Conservation (phyloP, 2,329 filamentous ascomycete species). For the Fusarium sp. region DNA sequence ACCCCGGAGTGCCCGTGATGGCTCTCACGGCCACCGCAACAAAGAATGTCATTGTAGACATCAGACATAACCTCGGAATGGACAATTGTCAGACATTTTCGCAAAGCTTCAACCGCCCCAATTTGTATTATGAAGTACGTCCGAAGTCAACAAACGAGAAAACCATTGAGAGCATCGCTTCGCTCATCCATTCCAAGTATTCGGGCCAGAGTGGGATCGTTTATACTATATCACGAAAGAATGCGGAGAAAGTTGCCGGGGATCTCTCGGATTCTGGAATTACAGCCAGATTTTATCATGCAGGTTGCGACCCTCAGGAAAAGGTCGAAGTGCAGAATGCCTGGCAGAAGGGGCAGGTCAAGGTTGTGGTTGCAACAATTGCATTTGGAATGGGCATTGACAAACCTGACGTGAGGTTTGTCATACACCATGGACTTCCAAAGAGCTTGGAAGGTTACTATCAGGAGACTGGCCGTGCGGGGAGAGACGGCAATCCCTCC, state of each 20-base stretch:
- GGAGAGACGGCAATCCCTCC: constrained; percentile 88
- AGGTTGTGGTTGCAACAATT: constrained; percentile 97
- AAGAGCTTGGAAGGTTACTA: constrained; percentile 99
- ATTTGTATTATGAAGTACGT: constrained; percentile 89
- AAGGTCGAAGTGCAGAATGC: constrained; percentile 80
- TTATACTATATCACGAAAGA: constrained; percentile 89
- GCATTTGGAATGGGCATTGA: constrained; percentile 99
- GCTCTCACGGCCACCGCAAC: constrained; percentile 97
- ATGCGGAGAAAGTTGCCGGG: constrained; percentile 84
- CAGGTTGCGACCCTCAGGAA: constrained; percentile 76
- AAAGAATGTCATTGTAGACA: constrained; percentile 90
- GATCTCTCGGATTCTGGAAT: constrained; percentile 77
- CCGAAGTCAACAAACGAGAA: constrained; percentile 74
- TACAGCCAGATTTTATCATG: constrained; percentile 88
- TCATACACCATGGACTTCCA: constrained; percentile 92
- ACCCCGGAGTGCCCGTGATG: constrained; percentile 89
- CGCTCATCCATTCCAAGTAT: constrained; percentile 80
- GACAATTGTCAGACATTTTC: constrained; percentile 82
- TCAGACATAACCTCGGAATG: constrained; percentile 92
- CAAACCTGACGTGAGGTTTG: constrained; percentile 95
- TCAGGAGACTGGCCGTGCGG: constrained; percentile 96
- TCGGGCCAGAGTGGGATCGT: constrained; percentile 86
- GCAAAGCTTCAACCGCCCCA: constrained; percentile 97
- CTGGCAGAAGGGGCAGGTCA: constrained; percentile 85
- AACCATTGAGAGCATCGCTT: constrained; percentile 65